phyloP scores from a whole-genome alignment of 2,329 filamentous ascomycete genomes.

The Talaromyces marneffei region DNA sequence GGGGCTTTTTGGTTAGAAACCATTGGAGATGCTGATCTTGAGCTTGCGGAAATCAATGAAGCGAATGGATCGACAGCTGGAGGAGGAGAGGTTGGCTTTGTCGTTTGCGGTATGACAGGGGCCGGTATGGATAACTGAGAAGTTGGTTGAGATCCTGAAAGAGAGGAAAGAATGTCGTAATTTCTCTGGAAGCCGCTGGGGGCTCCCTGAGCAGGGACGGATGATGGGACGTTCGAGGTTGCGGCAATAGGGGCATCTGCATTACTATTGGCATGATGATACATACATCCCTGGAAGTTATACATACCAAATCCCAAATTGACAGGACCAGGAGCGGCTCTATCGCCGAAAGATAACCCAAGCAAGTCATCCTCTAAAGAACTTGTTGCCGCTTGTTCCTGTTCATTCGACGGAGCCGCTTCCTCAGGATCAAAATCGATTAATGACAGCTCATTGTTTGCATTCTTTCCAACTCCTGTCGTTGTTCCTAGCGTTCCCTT shows the following conservation, averaged over 20 bases:
- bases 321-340: slow-evolving; percentile 68
- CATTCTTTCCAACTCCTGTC: slow-evolving; percentile 59
- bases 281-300: background rate
- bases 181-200: slow-evolving; percentile 39
- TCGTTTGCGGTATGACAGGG: slow-evolving; percentile 35
- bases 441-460: slow-evolving; percentile 75
- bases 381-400: slow-evolving; percentile 50
- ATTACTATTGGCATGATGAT: background rate
- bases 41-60: slow-evolving; percentile 48
- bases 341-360: slow-evolving; percentile 73
- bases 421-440: slow-evolving; percentile 74
- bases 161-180: slow-evolving; percentile 53
- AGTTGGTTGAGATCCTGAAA: slow-evolving; percentile 42
- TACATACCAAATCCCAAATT: slow-evolving; percentile 60
- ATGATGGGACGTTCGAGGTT: slow-evolving; percentile 34
- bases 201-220: slow-evolving; percentile 26
- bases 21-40: slow-evolving; percentile 43
- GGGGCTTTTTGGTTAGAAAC: slow-evolving; percentile 20
- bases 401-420: slow-evolving; percentile 34
- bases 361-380: slow-evolving; percentile 85
- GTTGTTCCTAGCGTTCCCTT: slow-evolving; percentile 69
- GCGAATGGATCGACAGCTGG: slow-evolving; percentile 56
- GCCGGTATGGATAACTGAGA: slow-evolving; percentile 48
- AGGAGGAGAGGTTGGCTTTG: slow-evolving; percentile 33
- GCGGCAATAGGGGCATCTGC: slow-evolving; percentile 24